Evolutionary conservation across 208 protist species (phyloP), one percentile per base, ranked within the genome.

Genomic region (Leishmania lainsoni): DNA sequence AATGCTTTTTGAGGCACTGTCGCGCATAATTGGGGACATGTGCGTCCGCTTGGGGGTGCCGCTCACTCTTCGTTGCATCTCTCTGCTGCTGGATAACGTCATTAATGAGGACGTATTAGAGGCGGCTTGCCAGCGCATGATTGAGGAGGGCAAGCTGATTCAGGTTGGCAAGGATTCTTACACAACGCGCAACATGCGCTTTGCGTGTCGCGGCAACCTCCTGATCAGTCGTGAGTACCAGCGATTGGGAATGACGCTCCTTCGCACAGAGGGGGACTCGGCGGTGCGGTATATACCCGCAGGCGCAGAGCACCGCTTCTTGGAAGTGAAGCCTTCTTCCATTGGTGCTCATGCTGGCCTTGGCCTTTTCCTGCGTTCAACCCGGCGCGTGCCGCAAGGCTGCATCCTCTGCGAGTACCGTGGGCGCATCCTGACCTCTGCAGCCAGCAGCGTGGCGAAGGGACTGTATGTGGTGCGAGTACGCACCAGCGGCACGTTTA

Each of bases 351-450:
- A 86, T 5, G 92, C 92, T 5, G 94, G 94, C 52, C 79, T 95
- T 0, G 94, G 94, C 1, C 83, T 98, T 16, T 98, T 96, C 78
- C 78, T 98, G n/a, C 91, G 93, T 8, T n/a, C 82, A 6, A 84
- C 76, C 39, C 87, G 94, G 10, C 75, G 83, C 39, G 80, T 98
- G 6, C 93, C 90, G 52, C 88, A 94, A 76, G 94, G 94, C 39
- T 91, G 91, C 73, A 84, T 96, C 26, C 29, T 96, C 32, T 96
- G 93, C 78, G 93, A 98, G 85, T 98, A 98, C 73, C 83, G 86
- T 29, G 94, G 94, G 17, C 85, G 92, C 29, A 39, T 78, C 0
- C 70, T 96, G 20, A 54, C 39, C 29, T 69, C 75, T 32, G 83
- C 84, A 26, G 85, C 90, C 20, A 75, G 76, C 59, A 76, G 71